Evolutionary conservation across 371 early-diverging fungal genomes (phyloP), one percentile per base, ranked within the genome.

Genomic region (Lichtheimia hyalospora): DNA sequence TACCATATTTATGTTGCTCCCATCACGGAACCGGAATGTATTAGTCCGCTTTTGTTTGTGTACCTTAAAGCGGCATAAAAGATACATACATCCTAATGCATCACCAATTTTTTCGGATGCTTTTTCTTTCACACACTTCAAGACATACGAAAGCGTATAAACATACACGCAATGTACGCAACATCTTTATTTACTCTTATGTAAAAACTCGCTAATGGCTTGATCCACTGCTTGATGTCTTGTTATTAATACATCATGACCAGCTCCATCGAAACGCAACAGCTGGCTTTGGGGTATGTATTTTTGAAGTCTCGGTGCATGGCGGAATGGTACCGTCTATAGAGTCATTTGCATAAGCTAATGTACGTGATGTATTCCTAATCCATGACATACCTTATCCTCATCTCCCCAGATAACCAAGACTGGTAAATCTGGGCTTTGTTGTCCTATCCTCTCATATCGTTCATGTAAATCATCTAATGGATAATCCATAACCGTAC

Each of bases 401-500:
- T 61, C 46, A 50, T 76, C 74, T 3, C 82, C 82, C 82, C 82
- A 82, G 42, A 82, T 43, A 6, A 74, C 63, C 20, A 79, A 52
- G 7, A 73, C 61, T 2, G 66, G 66, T 12, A 52, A 57, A 10
- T 63, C 40, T 7, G 54, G 34, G 21, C 58, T 46, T 8, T 66
- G 43, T 20, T 68, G 25, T 5, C 77, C 82, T 10, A 82, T 70
- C 8, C 34, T 60, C 10, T 64, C 34, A 50, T 69, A 82, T 20
- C 76, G 66, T 1, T 60, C 64, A 16, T 61, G 62, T 23, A 78
- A 49, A 14, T 54, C 68, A 54, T 58, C 60, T n/a, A 77, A 67
- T 0, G 81, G 77, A 48, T 66, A 82, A 20, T 76, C 73, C 20
- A 66, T 61, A 0, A 71, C 66, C 1, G 83, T 75, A 15, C 70